phyloP scores from a whole-genome alignment of 2,329 filamentous ascomycete genomes.

The Pestalotiopsis fici region DNA sequence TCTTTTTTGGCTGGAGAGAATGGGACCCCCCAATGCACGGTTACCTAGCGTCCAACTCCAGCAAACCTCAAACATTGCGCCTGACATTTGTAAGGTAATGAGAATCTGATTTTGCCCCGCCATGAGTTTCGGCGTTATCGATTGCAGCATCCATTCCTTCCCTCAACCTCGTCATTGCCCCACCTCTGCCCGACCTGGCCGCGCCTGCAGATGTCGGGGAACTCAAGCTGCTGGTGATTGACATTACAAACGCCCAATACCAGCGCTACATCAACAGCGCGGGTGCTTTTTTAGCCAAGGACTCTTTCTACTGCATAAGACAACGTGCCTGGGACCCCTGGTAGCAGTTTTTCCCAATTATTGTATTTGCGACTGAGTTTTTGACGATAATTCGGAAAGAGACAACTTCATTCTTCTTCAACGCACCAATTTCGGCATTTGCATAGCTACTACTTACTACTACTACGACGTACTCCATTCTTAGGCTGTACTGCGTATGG shows the following conservation, averaged over 20 bases:
- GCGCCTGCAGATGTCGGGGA: not conserved
- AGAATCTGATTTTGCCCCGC: not conserved
- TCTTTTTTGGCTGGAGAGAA: not conserved
- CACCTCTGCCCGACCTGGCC: slow-evolving; percentile 4
- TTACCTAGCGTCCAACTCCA: not conserved
- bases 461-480: not conserved
- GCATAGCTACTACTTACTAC: not conserved
- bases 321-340: not conserved
- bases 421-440: not conserved
- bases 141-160: not conserved
- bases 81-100: not conserved
- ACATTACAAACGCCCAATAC: not conserved
- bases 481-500: not conserved
- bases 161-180: slow-evolving; percentile 3
- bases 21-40: not conserved
- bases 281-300: not conserved
- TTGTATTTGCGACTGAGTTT: not conserved
- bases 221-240: not conserved
- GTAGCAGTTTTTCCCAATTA: not conserved
- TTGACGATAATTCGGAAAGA: not conserved
- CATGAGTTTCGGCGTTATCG: not conserved
- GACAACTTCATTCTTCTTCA: not conserved
- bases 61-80: not conserved
- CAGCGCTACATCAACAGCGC: not conserved
- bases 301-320: not conserved